These are phyloP conservation scores for Polyplosphaeria fusca DNA, from an alignment of 495 filamentous ascomycete genomes.

Conservation along the genomic window DNA sequence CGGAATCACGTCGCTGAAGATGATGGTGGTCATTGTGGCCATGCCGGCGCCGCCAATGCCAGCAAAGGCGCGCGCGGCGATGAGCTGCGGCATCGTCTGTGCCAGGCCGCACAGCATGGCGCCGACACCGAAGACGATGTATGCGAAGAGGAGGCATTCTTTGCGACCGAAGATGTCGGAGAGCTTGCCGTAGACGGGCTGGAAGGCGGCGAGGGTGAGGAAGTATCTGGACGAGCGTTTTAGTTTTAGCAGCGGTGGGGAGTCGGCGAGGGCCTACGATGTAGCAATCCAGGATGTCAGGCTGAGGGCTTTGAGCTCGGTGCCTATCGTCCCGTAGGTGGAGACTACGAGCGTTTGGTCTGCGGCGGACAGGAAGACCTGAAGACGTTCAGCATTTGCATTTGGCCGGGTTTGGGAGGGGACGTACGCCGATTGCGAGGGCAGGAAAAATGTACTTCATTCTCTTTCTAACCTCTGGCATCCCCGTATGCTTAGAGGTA, in stretches of 20 bases:
- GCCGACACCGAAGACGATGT: constrained; percentile 70
- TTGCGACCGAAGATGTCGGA: constrained; percentile 86
- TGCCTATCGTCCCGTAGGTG: constrained; percentile 77
- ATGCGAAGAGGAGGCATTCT: constrained; percentile 66
- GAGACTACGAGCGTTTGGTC: constrained; percentile 82
- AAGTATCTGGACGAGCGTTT: no score
- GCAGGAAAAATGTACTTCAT: constrained; percentile 57
- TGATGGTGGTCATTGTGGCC: constrained; percentile 74
- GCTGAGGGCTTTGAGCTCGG: constrained; percentile 72
- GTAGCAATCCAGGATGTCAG: constrained; percentile 84
- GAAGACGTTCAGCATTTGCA: constrained; percentile 13
- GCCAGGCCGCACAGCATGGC: constrained; percentile 71
- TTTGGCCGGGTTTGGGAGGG: background rate
- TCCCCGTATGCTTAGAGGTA: constrained; percentile 38
- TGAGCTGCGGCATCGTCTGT: constrained; percentile 65
- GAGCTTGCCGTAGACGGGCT: constrained; percentile 74
- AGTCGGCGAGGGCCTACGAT: no score
- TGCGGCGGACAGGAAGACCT: constrained; percentile 69
- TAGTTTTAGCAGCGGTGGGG: no score
- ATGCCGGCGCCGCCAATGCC: constrained; percentile 85
- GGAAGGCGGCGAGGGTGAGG: constrained; percentile 74
- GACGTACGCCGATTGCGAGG: constrained; percentile 55
- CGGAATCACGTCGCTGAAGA: constrained; percentile 74
- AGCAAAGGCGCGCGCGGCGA: constrained; percentile 65
- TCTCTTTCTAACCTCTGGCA: constrained; percentile 45